Conservation (phyloP, 2,329 filamentous ascomycete genomes). For the Penicillium freii region DNA sequence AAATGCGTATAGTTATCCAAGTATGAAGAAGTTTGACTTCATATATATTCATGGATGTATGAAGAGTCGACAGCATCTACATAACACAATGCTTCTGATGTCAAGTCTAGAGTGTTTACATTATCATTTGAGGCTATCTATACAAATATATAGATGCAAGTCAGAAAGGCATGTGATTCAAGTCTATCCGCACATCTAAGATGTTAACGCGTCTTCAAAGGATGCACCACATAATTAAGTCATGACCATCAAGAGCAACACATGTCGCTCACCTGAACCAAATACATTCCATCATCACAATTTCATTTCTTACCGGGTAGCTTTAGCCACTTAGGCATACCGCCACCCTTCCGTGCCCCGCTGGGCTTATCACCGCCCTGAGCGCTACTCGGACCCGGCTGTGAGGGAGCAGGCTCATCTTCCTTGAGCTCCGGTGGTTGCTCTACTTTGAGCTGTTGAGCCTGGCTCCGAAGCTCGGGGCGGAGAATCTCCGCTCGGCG, state of each 20-base stretch:
- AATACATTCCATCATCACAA: neutral
- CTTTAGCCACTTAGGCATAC: slow-evolving; percentile 70
- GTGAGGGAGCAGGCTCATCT: slow-evolving; percentile 3
- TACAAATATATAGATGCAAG: neutral
- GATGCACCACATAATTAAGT: neutral
- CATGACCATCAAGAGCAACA: slow-evolving; percentile 10
- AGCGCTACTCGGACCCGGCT: slow-evolving; percentile 30
- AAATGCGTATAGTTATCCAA: neutral
- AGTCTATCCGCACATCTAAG: neutral
- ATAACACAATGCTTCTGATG: neutral
- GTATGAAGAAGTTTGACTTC: neutral
- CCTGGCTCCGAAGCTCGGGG: slow-evolving; percentile 59
- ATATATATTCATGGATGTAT: neutral
- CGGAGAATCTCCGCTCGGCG: slow-evolving; percentile 59
- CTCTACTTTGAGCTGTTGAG: slow-evolving; percentile 60
- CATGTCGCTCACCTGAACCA: neutral
- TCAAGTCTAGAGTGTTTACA: too few relatives aligned
- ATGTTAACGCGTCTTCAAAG: neutral
- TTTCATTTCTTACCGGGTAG: slow-evolving; percentile 67
- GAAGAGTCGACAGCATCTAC: neutral
- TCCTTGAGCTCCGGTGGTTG: slow-evolving; percentile 52
- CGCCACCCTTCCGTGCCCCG: slow-evolving; percentile 34
- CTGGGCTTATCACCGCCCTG: slow-evolving; percentile 33
- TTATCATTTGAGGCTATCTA: neutral
- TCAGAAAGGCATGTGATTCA: neutral